Base-by-base conservation (phyloP, 2,329 filamentous ascomycete species). In the Diaporthe batatas region DNA sequence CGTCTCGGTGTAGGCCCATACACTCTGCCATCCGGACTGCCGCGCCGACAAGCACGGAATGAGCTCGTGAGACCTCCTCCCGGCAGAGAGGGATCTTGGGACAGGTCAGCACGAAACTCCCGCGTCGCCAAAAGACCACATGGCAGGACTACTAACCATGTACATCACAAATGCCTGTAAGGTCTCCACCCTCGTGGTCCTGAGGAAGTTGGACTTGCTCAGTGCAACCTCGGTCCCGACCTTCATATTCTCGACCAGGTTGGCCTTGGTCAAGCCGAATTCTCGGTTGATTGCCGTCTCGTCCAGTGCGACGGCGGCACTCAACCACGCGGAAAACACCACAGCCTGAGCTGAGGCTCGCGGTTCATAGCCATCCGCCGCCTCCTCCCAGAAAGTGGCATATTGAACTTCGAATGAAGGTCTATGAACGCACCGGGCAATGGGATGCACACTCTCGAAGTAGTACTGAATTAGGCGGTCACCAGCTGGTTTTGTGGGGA, bases 131-230 rank as follows among this genome's bases (percentile, higher is more conserved):
- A 36, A 25, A 57, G 39, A 59, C 36, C 51, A 64, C 44, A 57
- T 36, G 58, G 25, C 49, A 47, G 2, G 21, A 11, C 11, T 68
- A 32, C 88, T 82, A 80, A 93, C 91, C 82, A 94, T 84, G 76
- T 94, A 95, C 85, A 94, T 92, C 47, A 94, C 89, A 77, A 94
- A 92, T 1, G 91, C 92, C 79, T 95, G 93, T 77, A 95, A 84
- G 0, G 91, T 93, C 80, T 94, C 91, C n/a, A 94, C 83, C 76
- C 90, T 92, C 47, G 81, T 93, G 0, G 92, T 94, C 47, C 91
- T 86, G 47, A 95, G 81, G 72, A 94, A 93, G 78, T 93, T 91
- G 5, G 93, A 92, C 78, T 90, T 90, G 51, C 88, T 87, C 44
- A 95, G 82, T 3, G 92, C 90, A 34, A 88, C 86, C 81, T 95